Conservation (phyloP, 2,329 filamentous ascomycete genomes). For the Gremmenia infestans region DNA sequence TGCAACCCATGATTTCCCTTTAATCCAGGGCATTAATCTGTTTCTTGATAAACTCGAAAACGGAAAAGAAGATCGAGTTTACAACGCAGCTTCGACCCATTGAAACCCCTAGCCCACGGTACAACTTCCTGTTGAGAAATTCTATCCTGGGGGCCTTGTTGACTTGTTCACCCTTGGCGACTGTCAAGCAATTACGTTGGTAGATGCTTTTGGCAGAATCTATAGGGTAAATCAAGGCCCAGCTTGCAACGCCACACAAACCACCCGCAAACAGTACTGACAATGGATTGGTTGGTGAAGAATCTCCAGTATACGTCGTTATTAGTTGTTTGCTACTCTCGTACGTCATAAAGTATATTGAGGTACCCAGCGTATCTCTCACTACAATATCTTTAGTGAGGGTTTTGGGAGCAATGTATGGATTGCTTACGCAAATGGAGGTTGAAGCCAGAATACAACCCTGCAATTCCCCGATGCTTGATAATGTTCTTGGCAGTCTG, state of each 20-base stretch:
- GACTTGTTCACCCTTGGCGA: constrained; percentile 58
- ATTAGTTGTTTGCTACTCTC: constrained; percentile 80
- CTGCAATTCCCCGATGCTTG: constrained; percentile 64
- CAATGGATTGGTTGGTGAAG: constrained; percentile 70
- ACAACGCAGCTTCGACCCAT: constrained; percentile 78
- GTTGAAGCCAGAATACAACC: constrained; percentile 75
- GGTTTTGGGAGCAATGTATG: neutral
- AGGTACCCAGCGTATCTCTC: constrained; percentile 76
- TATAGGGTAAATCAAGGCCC: constrained; percentile 60
- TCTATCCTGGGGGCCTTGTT: constrained; percentile 66
- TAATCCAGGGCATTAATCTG: constrained; percentile 35
- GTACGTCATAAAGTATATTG: constrained; percentile 85
- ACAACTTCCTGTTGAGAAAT: constrained; percentile 74
- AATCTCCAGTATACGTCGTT: constrained; percentile 66
- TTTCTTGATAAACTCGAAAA: constrained; percentile 79
- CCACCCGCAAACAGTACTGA: constrained; percentile 75
- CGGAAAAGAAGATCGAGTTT: constrained; percentile 87
- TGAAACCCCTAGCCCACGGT: constrained; percentile 76
- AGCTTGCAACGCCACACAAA: constrained; percentile 77
- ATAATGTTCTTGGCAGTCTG: constrained; percentile 74
- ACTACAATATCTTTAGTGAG: constrained; percentile 42
- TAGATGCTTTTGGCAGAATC: constrained; percentile 84
- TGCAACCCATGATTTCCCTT: constrained; percentile 2
- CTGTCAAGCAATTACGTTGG: constrained; percentile 73
- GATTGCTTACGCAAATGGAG: constrained; percentile 65